phyloP scores from a whole-genome alignment of 164 flowering plant species.

The Stephania yunnanensis region DNA sequence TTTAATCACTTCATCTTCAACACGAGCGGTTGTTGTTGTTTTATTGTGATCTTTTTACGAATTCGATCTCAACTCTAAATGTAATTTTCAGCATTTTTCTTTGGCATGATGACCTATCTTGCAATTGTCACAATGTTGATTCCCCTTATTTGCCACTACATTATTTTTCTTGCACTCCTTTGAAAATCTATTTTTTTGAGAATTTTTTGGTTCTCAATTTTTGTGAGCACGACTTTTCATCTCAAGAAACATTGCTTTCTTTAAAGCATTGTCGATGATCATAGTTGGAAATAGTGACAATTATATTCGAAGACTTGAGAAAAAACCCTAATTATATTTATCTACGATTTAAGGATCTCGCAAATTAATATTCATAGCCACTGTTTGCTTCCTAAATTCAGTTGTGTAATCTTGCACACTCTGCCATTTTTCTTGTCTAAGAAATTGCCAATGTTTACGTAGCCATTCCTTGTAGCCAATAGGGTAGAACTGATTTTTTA shows the following conservation, averaged over 20 bases:
- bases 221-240: not conserved
- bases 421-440: too few relatives aligned
- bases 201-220: not conserved
- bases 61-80: too few relatives aligned
- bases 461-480: too few relatives aligned
- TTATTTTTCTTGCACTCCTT: not conserved
- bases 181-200: not conserved
- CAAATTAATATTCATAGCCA: not conserved
- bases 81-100: too few relatives aligned
- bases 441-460: too few relatives aligned
- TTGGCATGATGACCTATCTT: too few relatives aligned
- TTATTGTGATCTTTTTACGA: not conserved
- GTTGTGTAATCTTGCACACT: too few relatives aligned
- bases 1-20: not conserved
- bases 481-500: too few relatives aligned
- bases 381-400: too few relatives aligned
- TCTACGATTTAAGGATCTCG: not conserved
- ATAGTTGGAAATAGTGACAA: not conserved
- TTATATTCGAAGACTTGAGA: not conserved
- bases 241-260: conserved; percentile 6
- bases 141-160: not conserved
- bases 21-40: not conserved
- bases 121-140: too few relatives aligned
- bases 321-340: not conserved
- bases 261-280: conserved; percentile 1